Conservation (phyloP, 345 rosid species). For the Syzygium jambos region DNA sequence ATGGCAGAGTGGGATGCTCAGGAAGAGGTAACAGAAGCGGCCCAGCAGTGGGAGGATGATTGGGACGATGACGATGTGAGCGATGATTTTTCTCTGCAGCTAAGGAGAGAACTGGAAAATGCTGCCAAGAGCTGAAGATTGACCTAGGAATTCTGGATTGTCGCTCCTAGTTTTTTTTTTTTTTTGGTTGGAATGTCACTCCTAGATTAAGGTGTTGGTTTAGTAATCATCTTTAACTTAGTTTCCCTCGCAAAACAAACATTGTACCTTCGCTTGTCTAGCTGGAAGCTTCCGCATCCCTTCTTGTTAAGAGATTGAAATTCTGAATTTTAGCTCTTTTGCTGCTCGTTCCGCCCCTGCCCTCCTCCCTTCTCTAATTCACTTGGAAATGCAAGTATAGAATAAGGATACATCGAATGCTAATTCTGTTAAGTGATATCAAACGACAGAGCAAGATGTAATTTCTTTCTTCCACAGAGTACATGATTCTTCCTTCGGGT, state of each 20-base stretch:
- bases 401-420: neutral
- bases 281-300: neutral
- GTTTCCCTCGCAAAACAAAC: neutral
- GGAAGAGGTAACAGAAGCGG: slow-evolving; percentile 61
- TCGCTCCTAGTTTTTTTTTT: neutral
- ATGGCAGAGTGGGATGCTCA: slow-evolving; percentile 57
- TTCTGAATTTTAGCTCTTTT: neutral
- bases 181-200: neutral
- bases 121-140: slow-evolving; percentile 9
- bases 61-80: slow-evolving; percentile 94
- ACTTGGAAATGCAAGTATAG: neutral
- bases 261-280: neutral
- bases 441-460: neutral
- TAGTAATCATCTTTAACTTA: neutral
- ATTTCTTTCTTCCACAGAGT: neutral
- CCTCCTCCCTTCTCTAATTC: neutral
- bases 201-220: neutral
- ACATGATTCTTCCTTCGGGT: neutral
- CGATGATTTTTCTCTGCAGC: slow-evolving; percentile 83
- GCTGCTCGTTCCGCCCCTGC: neutral
- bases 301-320: neutral
- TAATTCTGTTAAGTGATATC: neutral
- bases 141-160: neutral
- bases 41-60: slow-evolving; percentile 92
- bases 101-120: slow-evolving; percentile 69